phyloP scores from a whole-genome alignment of 371 early-diverging fungal species.

The Mycotypha africana region DNA sequence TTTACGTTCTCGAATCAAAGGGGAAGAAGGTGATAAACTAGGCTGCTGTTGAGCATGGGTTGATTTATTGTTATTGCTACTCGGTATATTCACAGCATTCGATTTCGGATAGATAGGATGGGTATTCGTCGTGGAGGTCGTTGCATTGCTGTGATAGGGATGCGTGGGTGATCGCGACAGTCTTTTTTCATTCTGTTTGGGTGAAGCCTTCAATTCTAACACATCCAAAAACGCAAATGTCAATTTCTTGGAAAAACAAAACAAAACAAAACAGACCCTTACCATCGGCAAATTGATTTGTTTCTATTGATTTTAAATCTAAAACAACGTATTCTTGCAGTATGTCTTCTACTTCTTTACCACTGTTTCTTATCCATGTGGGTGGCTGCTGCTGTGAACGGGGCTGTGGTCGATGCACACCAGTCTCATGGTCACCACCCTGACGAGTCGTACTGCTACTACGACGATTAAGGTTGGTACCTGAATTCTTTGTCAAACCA shows the following conservation, averaged over 20 bases:
- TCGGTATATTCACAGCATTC: conserved; percentile 22
- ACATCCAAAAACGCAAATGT: too few species aligned
- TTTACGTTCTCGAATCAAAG: conserved; percentile 36
- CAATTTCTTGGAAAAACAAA: too few species aligned
- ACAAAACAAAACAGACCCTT: conserved; percentile 11
- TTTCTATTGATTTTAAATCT: conserved; percentile 77
- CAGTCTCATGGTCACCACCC: too few species aligned
- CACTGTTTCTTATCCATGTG: not conserved
- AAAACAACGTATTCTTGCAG: conserved; percentile 82
- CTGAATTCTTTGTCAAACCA: conserved; percentile 2
- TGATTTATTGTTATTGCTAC: conserved; percentile 1
- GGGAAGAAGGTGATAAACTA: conserved; percentile 21
- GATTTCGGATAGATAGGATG: too few species aligned
- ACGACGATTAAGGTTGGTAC: too few species aligned
- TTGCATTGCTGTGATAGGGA: too few species aligned
- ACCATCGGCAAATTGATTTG: conserved; percentile 86
- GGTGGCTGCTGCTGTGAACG: too few species aligned
- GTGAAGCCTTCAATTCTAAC: not conserved
- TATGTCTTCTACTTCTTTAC: conserved; percentile 50
- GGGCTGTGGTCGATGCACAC: too few species aligned
- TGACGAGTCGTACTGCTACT: too few species aligned
- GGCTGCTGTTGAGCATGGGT: not conserved
- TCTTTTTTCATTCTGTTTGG: not conserved
- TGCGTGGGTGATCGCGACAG: too few species aligned
- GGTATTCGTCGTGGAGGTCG: too few species aligned